phyloP scores from a whole-genome alignment of 75 land plant species.

The Cryptomeria japonica region DNA sequence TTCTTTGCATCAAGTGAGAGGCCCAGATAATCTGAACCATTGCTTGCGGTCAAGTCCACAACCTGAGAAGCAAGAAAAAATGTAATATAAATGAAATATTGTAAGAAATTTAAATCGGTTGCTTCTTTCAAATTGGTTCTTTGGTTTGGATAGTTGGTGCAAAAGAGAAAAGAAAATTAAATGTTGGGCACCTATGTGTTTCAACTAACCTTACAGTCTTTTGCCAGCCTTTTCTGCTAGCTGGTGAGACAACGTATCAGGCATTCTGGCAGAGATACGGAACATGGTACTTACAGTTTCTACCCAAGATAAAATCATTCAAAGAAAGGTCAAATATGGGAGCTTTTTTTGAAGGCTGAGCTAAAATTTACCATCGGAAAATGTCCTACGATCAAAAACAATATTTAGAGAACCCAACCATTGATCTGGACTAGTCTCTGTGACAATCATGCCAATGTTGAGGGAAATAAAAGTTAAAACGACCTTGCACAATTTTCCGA shows the following conservation, averaged over 20 bases:
- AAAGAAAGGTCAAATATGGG: background rate
- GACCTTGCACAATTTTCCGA: background rate
- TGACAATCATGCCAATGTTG: background rate
- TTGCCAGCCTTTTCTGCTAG: background rate
- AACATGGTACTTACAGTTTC: background rate
- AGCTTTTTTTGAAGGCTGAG: background rate
- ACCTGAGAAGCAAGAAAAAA: constrained; percentile 38
- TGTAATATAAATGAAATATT: background rate
- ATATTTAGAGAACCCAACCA: background rate
- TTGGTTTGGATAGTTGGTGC: background rate
- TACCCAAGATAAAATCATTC: background rate
- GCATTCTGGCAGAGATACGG: background rate
- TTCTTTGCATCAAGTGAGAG: constrained; percentile 54
- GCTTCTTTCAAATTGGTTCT: background rate
- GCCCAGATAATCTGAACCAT: constrained; percentile 44
- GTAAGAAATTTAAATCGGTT: background rate
- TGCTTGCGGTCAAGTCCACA: constrained; percentile 48
- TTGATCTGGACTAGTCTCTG: background rate
- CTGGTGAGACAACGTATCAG: background rate
- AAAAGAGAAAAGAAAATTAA: background rate
- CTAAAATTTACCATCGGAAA: background rate
- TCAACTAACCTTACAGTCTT: background rate
- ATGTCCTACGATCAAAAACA: background rate
- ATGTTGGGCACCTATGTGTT: background rate
- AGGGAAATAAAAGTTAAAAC: no score